These are phyloP conservation scores for Zymoseptoria crescenta DNA, from an alignment of 2,329 filamentous ascomycete genomes.

Conservation along the genomic window DNA sequence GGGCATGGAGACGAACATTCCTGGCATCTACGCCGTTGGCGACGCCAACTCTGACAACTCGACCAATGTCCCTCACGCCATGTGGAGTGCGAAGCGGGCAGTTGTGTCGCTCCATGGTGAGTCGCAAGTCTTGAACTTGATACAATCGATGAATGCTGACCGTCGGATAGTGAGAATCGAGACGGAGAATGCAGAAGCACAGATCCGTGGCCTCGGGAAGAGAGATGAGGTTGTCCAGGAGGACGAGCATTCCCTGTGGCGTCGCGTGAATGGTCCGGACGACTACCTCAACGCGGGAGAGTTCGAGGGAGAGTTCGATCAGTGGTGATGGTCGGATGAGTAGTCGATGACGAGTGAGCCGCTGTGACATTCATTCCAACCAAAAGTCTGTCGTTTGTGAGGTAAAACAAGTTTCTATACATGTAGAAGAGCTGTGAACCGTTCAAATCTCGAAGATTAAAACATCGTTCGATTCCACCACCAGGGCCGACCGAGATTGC, in stretches of 20 bases:
- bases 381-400: background rate
- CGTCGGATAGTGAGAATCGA: background rate
- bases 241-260: background rate
- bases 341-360: background rate
- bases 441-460: background rate
- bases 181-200: background rate
- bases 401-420: background rate
- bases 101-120: constrained; percentile 10
- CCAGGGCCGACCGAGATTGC: background rate
- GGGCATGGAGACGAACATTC: constrained; percentile 7
- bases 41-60: constrained; percentile 10
- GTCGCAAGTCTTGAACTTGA: background rate
- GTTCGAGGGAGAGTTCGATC: background rate
- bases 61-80: constrained; percentile 9
- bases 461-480: background rate
- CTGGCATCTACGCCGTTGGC: constrained; percentile 10
- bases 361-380: background rate
- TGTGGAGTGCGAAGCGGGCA: constrained; percentile 9
- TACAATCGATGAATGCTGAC: background rate
- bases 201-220: background rate
- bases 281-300: background rate
- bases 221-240: too few species aligned
- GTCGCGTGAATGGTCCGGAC: background rate
- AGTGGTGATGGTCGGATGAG: background rate
- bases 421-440: background rate